Evolutionary conservation across 2,329 filamentous ascomycete genomes (phyloP).

Genomic region (Zymoseptoria ardabiliae): DNA sequence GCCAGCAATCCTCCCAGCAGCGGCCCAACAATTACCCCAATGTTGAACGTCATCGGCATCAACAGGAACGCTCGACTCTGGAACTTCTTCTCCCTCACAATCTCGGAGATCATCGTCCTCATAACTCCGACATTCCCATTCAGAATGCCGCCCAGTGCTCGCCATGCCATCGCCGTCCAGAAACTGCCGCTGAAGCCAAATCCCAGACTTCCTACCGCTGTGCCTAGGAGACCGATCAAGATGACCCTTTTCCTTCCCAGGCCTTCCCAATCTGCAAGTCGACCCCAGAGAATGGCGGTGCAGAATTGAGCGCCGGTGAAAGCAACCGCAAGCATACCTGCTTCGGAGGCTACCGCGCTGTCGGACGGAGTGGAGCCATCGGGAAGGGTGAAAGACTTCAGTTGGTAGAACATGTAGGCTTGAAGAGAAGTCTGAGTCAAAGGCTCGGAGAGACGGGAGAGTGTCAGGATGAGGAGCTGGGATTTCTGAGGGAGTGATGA

Average conservation of each 20-base stretch:
- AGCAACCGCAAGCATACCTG: constrained; percentile 67
- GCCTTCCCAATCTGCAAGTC: constrained; percentile 55
- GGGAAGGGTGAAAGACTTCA: constrained; percentile 58
- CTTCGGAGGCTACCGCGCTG: constrained; percentile 64
- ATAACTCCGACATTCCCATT: constrained; percentile 71
- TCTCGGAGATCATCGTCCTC: constrained; percentile 67
- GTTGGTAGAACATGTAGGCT: constrained; percentile 81
- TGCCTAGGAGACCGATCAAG: constrained; percentile 67
- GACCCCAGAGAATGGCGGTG: constrained; percentile 77
- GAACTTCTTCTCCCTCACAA: constrained; percentile 60
- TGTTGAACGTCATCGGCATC: constrained; percentile 62
- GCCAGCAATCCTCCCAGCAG: constrained; percentile 61
- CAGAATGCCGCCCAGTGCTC: constrained; percentile 57
- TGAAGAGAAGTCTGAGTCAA: constrained; percentile 70
- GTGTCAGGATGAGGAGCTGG: constrained; percentile 68
- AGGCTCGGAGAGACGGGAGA: constrained; percentile 75
- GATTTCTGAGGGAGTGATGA: constrained; percentile 65
- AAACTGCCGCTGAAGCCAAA: constrained; percentile 64
- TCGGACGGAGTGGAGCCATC: constrained; percentile 43
- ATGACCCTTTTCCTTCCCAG: constrained; percentile 70
- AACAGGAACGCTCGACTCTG: constrained; percentile 51
- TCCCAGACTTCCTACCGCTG: constrained; percentile 56
- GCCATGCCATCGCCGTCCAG: constrained; percentile 54
- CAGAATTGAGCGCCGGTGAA: constrained; percentile 78
- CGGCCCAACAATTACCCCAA: constrained; percentile 41